Percentiles rank a stretch among this genome's conserved stretches.
Evolutionary conservation across 2,329 filamentous ascomycete genomes (phyloP).

Genomic region (Microascus cirrosus): DNA sequence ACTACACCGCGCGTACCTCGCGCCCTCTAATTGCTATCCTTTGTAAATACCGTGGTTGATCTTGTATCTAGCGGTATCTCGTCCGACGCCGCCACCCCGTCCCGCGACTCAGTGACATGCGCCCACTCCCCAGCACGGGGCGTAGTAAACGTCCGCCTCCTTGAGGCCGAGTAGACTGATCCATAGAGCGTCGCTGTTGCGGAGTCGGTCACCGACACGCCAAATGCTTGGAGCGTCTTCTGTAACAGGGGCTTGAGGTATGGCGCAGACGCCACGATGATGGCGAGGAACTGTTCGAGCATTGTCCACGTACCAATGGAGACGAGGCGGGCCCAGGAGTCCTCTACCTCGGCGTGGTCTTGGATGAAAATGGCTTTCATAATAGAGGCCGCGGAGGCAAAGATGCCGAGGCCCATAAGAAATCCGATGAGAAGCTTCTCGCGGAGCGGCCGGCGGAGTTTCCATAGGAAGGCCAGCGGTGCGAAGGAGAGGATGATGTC

Average conservation of each 20-base stretch:
- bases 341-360: background rate
- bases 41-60: background rate
- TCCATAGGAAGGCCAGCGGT: slow-evolving; percentile 4
- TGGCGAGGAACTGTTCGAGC: background rate
- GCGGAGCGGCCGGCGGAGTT: background rate
- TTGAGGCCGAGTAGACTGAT: too few relatives aligned
- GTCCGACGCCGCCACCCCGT: background rate
- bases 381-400: background rate
- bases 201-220: too few relatives aligned
- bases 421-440: background rate
- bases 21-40: background rate
- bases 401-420: background rate
- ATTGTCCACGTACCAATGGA: background rate
- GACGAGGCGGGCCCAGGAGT: background rate
- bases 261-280: background rate
- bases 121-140: background rate
- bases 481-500: slow-evolving; percentile 4
- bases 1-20: background rate
- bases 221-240: background rate
- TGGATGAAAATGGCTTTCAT: background rate
- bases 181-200: too few relatives aligned
- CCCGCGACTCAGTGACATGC: background rate
- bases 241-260: slow-evolving; percentile 1
- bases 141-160: too few relatives aligned
- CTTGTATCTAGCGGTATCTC: background rate